Evolutionary conservation across 2,329 filamentous ascomycete genomes (phyloP).

Genomic region (Neonectria magnoliae): DNA sequence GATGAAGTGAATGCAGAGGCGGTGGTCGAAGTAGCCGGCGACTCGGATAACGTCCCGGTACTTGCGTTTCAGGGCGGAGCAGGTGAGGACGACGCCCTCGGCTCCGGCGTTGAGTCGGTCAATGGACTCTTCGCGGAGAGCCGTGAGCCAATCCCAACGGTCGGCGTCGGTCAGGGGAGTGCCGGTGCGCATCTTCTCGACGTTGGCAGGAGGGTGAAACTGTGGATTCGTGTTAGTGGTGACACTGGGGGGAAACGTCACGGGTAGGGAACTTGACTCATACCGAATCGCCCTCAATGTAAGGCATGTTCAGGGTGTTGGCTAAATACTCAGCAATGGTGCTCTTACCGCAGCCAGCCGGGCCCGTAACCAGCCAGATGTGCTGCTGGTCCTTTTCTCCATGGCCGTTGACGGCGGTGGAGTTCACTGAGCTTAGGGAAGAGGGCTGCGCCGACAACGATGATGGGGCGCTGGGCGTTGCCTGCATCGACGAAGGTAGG

Average conservation of each 20-base stretch:
- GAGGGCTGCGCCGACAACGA: slow-evolving; percentile 32
- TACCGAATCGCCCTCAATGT: slow-evolving; percentile 83
- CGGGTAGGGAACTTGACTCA: slow-evolving; percentile 42
- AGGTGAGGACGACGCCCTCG: slow-evolving; percentile 89
- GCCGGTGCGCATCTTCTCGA: slow-evolving; percentile 89
- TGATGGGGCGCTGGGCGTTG: slow-evolving; percentile 28
- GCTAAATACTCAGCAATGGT: slow-evolving; percentile 76
- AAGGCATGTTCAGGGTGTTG: slow-evolving; percentile 70
- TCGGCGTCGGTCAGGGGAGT: slow-evolving; percentile 90
- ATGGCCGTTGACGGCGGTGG: slow-evolving; percentile 45
- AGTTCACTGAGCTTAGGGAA: slow-evolving; percentile 39
- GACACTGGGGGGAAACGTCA: slow-evolving; percentile 27
- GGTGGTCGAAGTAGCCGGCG: slow-evolving; percentile 77
- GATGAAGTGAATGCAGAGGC: slow-evolving; percentile 88
- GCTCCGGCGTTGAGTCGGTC: slow-evolving; percentile 65
- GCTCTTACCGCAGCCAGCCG: slow-evolving; percentile 82
- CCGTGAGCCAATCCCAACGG: slow-evolving; percentile 96
- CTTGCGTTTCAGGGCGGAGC: slow-evolving; percentile 95
- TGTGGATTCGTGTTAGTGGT: slow-evolving; percentile 48
- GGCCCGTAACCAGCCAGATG: slow-evolving; percentile 84
- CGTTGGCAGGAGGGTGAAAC: slow-evolving; percentile 82
- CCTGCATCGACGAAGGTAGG: slow-evolving; percentile 35
- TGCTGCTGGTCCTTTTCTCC: slow-evolving; percentile 62
- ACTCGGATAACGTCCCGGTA: slow-evolving; percentile 93
- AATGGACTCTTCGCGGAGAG: slow-evolving; percentile 75